Base-by-base conservation (phyloP, 352 stramenopile genomes). In the Poterioochromonas sp. region DNA sequence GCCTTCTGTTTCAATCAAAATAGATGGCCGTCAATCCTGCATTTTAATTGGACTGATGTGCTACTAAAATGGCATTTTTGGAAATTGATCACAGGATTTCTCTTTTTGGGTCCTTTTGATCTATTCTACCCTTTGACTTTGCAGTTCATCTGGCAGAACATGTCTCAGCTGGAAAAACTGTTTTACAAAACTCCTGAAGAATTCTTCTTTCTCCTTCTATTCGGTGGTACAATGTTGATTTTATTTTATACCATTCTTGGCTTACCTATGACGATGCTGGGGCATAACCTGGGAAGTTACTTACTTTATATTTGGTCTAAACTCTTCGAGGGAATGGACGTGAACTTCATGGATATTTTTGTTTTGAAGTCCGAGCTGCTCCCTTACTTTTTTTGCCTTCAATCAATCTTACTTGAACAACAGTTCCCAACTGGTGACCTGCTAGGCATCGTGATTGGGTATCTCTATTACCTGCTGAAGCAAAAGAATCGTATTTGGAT, bases 311-410 rank as follows among this genome's bases (percentile, higher is more conserved):
- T 74, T 54, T 74, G 65, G 65, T 2, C 65, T n/a, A 32, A 37
- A 40, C 2, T 54, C 18, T 74, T 74, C 40, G 65, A 74, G 53
- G 65, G 65, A 15, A 40, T 54, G 22, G 41, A 54, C 40, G 65
- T 74, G 1, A 74, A 74, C 40, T 58, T 71, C 20, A 78, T 71
- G 53, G 71, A 54, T 47, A 70, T 78, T 18, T 65, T 65, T 39
- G 71, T 41, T 26, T 53, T 78, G 20, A 49, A 49, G 39, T 2
- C 71, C 5, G 71, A 68, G 71, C 11, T 71, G 37, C 18, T 78
- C 3, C 60, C 60, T 12, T 78, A 41, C 40, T 74, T 74, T 39
- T 74, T 74, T 54, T 51, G 35, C 29, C 2, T 35, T 20, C 65
- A 74, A 54, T 32, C 65, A 40, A 11, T 74, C n/a, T 5, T 74